Percentiles rank a stretch among this genome's conserved stretches.
Evolutionary conservation across 106 monocot species (phyloP).

Genomic region (Dendrobium catenatum): DNA sequence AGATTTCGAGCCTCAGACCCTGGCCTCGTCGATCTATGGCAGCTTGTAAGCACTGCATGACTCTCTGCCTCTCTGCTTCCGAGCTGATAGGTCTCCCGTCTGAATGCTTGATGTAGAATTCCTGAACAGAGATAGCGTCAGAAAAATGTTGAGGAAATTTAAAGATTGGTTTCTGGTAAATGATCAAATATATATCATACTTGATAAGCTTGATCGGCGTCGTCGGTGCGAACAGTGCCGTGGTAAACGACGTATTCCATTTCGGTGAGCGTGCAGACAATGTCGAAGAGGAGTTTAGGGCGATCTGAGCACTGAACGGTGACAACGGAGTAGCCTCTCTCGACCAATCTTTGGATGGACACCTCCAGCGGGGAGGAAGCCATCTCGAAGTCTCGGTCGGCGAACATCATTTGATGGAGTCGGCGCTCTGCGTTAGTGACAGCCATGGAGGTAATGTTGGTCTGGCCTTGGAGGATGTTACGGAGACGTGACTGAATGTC

Average conservation of each 20-base stretch:
- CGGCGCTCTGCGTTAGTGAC: conserved; percentile 10
- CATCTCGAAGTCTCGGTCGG: conserved; percentile 48
- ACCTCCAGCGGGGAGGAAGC: conserved; percentile 22
- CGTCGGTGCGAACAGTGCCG: conserved; percentile 52
- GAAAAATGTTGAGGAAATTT: background rate
- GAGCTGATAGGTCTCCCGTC: conserved; percentile 28
- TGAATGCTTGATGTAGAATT: conserved; percentile 28
- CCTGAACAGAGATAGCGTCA: conserved; percentile 10
- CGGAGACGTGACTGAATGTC: conserved; percentile 9
- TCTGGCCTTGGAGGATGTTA: conserved; percentile 16
- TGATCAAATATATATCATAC: conserved; percentile 7
- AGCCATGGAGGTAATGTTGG: background rate
- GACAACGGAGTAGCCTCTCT: conserved; percentile 67
- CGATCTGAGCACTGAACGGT: conserved; percentile 58
- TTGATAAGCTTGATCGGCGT: conserved; percentile 34
- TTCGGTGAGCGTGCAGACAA: conserved; percentile 76
- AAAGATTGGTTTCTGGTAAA: background rate
- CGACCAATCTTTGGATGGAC: conserved; percentile 54
- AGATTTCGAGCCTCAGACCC: conserved; percentile 26
- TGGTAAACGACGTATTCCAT: conserved; percentile 89
- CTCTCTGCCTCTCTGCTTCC: conserved; percentile 26
- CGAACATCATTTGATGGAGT: conserved; percentile 30
- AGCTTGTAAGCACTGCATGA: conserved; percentile 27
- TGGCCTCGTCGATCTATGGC: conserved; percentile 24
- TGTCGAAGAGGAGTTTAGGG: conserved; percentile 72